Percentiles rank a stretch among this genome's conserved stretches.
Conservation (phyloP, 495 filamentous ascomycete species). For the Aspergillus wentii region DNA sequence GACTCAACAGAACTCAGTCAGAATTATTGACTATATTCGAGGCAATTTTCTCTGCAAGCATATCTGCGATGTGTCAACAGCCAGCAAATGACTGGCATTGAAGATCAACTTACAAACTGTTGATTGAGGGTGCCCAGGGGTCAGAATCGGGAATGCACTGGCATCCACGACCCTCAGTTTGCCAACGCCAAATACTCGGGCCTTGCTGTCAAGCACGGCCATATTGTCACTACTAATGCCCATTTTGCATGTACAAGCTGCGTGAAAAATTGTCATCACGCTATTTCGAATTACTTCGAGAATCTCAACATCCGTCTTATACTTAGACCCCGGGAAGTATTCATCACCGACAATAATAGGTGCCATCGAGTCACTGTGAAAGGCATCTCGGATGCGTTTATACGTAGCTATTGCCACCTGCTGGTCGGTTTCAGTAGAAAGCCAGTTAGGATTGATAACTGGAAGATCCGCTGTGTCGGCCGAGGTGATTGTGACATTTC, state of each 20-base stretch:
- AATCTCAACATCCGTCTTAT: constrained; percentile 49
- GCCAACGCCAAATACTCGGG: constrained; percentile 46
- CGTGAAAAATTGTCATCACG: constrained; percentile 50
- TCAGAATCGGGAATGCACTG: constrained; percentile 49
- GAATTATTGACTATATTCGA: constrained; percentile 37
- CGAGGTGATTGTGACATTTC: constrained; percentile 48
- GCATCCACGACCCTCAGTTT: constrained; percentile 57
- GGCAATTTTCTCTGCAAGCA: constrained; percentile 60
- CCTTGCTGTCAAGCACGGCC: constrained; percentile 51
- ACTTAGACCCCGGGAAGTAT: constrained; percentile 40
- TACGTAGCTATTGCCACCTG: constrained; percentile 47
- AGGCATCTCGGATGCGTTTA: constrained; percentile 41
- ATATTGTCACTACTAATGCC: constrained; percentile 35
- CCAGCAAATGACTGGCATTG: not conserved
- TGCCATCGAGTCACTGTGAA: constrained; percentile 28
- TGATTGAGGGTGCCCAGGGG: constrained; percentile 52
- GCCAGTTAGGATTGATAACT: constrained; percentile 52
- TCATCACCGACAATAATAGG: constrained; percentile 42
- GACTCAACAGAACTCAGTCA: too few species aligned
- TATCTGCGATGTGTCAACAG: constrained; percentile 30
- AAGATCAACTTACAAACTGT: constrained; percentile 39
- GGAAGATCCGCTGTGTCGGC: constrained; percentile 37
- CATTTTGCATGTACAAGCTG: constrained; percentile 48
- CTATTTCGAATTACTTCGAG: constrained; percentile 33
- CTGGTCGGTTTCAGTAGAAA: constrained; percentile 48